These are phyloP conservation scores for Gyrodon lividus DNA, from an alignment of 768 basidiomycete genomes.

Conservation along the genomic window DNA sequence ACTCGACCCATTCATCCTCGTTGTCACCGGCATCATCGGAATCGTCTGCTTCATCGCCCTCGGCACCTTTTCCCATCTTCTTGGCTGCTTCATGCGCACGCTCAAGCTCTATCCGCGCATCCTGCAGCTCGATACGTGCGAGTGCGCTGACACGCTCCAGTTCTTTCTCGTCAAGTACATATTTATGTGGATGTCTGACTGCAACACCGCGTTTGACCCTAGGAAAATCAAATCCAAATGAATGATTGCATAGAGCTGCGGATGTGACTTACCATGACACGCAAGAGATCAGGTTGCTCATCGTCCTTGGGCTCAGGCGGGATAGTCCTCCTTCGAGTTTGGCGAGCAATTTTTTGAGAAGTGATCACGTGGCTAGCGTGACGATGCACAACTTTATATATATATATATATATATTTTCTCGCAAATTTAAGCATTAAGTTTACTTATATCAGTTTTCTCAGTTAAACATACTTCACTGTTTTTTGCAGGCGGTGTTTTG, in stretches of 20 bases:
- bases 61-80: constrained; percentile 65
- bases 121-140: constrained; percentile 84
- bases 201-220: constrained; percentile 84
- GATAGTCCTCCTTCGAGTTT: neutral
- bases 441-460: too few species aligned
- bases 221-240: constrained; percentile 3
- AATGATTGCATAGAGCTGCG: neutral
- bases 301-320: constrained; percentile 25
- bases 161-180: constrained; percentile 88
- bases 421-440: too few species aligned
- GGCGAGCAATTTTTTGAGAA: constrained; percentile 7
- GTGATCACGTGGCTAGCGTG: constrained; percentile 15
- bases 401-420: neutral
- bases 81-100: constrained; percentile 75
- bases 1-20: constrained; percentile 84
- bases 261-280: constrained; percentile 49
- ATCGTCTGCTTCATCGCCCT: constrained; percentile 66
- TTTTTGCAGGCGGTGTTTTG: too few species aligned
- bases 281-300: constrained; percentile 76
- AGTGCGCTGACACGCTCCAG: constrained; percentile 86
- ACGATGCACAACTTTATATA: neutral
- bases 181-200: constrained; percentile 74
- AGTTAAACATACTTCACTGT: too few species aligned
- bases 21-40: constrained; percentile 45
- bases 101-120: constrained; percentile 83